Percentiles rank a stretch among this genome's conserved stretches.
phyloP scores from a whole-genome alignment of 192 early-diverging fungal genomes.

The Paraglomus occultum region DNA sequence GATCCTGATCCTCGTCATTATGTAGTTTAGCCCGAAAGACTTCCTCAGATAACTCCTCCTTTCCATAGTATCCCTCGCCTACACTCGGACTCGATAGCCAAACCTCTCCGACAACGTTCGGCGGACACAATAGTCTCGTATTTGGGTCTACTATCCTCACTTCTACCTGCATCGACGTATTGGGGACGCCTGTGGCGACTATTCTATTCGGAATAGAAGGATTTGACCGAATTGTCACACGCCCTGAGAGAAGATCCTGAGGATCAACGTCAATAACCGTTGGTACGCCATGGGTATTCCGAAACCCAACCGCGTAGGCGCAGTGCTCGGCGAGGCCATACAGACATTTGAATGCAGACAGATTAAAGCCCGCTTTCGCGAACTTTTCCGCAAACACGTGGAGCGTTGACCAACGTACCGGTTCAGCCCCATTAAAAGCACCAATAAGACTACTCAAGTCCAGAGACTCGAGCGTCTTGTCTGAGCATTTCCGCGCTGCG shows the following conservation, averaged over 20 bases:
- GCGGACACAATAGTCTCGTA: conserved; percentile 18
- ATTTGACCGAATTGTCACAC: not conserved
- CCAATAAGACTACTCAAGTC: conserved; percentile 9
- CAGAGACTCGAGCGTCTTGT: not conserved
- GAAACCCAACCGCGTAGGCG: conserved; percentile 11
- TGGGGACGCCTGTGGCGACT: conserved; percentile 18
- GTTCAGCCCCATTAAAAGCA: conserved; percentile 29
- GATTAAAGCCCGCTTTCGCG: conserved; percentile 17
- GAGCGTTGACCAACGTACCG: conserved; percentile 21
- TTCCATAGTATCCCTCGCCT: conserved; percentile 21
- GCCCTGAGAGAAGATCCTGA: not conserved
- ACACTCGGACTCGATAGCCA: conserved; percentile 23
- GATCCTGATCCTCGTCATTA: conserved; percentile 7
- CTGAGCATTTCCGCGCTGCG: not conserved
- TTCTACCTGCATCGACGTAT: conserved; percentile 9
- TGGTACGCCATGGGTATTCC: conserved; percentile 6
- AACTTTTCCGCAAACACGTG: conserved; percentile 8
- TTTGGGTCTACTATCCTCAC: conserved; percentile 18
- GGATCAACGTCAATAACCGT: conserved; percentile 24
- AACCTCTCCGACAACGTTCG: conserved; percentile 14
- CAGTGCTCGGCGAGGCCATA: conserved; percentile 27
- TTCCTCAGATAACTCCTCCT: conserved; percentile 1
- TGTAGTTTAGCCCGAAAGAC: conserved; percentile 2
- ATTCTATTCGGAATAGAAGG: conserved; percentile 5
- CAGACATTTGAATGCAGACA: conserved; percentile 18